Conservation (phyloP, 352 stramenopile species). For the Globisporangium cederbergense region DNA sequence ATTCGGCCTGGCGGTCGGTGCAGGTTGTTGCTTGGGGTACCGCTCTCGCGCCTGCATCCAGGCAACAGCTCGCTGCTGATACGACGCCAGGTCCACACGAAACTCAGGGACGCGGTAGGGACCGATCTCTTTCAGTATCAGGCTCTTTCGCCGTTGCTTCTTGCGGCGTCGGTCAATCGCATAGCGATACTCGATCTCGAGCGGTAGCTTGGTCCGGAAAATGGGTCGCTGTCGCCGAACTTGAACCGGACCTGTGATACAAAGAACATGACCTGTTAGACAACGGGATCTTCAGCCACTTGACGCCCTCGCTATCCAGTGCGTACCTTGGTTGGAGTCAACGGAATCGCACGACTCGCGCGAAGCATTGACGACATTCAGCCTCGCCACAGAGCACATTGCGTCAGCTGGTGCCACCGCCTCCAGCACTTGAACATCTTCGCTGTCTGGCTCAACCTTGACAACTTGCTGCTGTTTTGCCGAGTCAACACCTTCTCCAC, state of each 20-base stretch:
- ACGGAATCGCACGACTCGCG: conserved; percentile 12
- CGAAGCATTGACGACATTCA: conserved; percentile 4
- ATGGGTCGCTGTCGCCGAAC: conserved; percentile 10
- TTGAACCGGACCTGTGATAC: background rate
- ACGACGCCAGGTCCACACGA: conserved; percentile 59
- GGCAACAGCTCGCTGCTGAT: conserved; percentile 82
- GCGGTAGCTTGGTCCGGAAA: conserved; percentile 56
- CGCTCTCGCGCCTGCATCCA: conserved; percentile 86
- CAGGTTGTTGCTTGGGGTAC: conserved; percentile 9
- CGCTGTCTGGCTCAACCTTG: conserved; percentile 8
- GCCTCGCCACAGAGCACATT: background rate
- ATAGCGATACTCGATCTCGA: conserved; percentile 58
- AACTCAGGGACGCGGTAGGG: conserved; percentile 48
- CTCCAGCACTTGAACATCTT: conserved; percentile 4
- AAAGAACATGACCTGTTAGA: background rate
- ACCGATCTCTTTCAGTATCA: conserved; percentile 35
- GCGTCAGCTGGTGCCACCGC: background rate
- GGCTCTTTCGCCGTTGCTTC: conserved; percentile 19
- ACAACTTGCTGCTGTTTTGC: conserved; percentile 11
- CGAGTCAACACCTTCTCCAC: background rate
- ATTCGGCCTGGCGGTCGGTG: conserved; percentile 18
- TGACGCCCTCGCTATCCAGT: background rate
- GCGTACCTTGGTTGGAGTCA: conserved; percentile 10
- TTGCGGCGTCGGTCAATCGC: conserved; percentile 50
- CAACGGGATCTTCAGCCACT: too few relatives aligned